Conservation (phyloP, 2,329 filamentous ascomycete species). For the Chlorencoelia australis region DNA sequence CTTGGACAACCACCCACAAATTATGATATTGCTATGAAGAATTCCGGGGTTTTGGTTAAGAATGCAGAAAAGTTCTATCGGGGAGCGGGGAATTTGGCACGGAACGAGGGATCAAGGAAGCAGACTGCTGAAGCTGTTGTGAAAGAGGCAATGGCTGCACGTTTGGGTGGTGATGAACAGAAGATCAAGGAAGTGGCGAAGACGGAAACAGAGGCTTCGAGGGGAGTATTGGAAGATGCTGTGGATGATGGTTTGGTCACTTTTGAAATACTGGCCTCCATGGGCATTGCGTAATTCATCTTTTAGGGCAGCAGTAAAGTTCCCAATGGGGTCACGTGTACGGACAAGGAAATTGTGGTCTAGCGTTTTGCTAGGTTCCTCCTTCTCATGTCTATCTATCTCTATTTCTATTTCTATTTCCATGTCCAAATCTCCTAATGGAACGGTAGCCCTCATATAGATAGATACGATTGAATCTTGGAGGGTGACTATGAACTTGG, state of each 20-base stretch:
- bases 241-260: constrained; percentile 15
- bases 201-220: constrained; percentile 1
- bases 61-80: constrained; percentile 50
- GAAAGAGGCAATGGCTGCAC: constrained; percentile 38
- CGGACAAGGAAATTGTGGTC: too few relatives aligned
- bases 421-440: too few relatives aligned
- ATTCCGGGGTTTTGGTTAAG: constrained; percentile 36
- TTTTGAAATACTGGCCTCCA: constrained; percentile 4
- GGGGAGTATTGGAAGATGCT: constrained; percentile 11
- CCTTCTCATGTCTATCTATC: too few relatives aligned
- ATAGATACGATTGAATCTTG: too few relatives aligned
- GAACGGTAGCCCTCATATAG: too few relatives aligned
- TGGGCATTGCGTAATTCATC: constrained; percentile 12
- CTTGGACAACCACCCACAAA: constrained; percentile 36
- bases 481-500: too few relatives aligned
- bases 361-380: too few relatives aligned
- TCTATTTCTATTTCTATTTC: too few relatives aligned
- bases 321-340: too few relatives aligned
- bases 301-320: too few relatives aligned
- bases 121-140: constrained; percentile 34
- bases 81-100: constrained; percentile 33
- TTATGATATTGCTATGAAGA: constrained; percentile 33
- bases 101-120: constrained; percentile 31
- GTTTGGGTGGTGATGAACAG: constrained; percentile 32
- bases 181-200: constrained; percentile 11